These are phyloP conservation scores for Ettlia oleoabundans DNA, from an alignment of 139 green algal species.

Conservation along the genomic window DNA sequence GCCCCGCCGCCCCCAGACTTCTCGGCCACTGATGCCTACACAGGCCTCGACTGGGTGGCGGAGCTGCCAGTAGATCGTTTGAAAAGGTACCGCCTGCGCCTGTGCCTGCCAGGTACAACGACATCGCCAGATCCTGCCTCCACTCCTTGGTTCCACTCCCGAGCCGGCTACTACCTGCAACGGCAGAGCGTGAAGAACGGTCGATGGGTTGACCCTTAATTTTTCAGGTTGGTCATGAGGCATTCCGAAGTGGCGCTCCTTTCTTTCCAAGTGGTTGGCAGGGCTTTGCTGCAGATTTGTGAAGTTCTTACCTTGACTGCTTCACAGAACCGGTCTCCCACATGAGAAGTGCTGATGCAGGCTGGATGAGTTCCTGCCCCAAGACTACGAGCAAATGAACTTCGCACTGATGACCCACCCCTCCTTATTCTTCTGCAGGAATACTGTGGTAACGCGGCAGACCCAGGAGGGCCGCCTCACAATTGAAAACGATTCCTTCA, in stretches of 20 bases:
- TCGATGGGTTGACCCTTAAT: constrained; percentile 11
- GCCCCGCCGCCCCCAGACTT: not conserved
- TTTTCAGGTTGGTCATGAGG: constrained; percentile 1
- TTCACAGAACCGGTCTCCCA: too few species aligned
- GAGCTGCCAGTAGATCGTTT: not conserved
- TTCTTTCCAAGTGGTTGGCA: too few species aligned
- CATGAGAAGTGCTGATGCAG: too few species aligned
- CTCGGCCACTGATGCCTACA: not conserved
- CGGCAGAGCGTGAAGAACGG: not conserved
- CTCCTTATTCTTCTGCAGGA: not conserved
- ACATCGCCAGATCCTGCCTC: not conserved
- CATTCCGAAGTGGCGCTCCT: too few species aligned
- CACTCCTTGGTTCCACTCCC: not conserved
- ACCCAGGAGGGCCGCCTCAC: not conserved
- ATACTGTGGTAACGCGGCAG: constrained; percentile 1
- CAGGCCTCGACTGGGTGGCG: not conserved
- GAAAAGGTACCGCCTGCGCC: constrained; percentile 9
- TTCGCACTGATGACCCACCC: not conserved
- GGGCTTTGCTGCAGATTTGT: too few species aligned
- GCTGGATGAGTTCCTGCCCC: constrained; percentile 22
- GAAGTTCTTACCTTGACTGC: too few species aligned
- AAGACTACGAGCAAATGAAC: constrained; percentile 13
- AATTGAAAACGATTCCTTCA: not conserved
- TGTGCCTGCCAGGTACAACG: not conserved
- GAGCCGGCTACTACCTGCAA: constrained; percentile 10